Evolutionary conservation across 2,329 filamentous ascomycete species (phyloP).

Genomic region (Aureobasidium namibiae): DNA sequence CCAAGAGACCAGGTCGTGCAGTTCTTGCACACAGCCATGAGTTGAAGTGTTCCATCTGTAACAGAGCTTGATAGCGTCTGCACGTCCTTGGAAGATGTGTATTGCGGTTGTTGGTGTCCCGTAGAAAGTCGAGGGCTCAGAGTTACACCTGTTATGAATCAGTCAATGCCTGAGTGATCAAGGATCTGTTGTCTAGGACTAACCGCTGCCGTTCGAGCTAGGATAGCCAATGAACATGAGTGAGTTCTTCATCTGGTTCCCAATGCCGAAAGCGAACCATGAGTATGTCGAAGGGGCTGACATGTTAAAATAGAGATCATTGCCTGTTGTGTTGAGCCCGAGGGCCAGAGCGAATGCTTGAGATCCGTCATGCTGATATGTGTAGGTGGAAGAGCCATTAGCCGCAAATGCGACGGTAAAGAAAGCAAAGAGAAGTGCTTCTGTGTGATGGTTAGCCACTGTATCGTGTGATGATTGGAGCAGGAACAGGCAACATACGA

Average conservation of each 20-base stretch:
- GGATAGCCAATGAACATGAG: constrained; percentile 40
- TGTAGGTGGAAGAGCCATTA: not conserved
- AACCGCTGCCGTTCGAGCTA: constrained; percentile 20
- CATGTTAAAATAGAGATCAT: constrained; percentile 25
- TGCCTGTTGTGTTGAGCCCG: not conserved
- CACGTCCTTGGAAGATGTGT: constrained; percentile 23
- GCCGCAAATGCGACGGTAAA: not conserved
- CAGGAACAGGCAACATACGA: not conserved
- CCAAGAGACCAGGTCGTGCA: constrained; percentile 30
- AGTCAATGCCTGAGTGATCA: not conserved
- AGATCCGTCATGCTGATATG: not conserved
- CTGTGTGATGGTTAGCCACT: not conserved
- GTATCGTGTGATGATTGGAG: not conserved
- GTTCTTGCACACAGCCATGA: constrained; percentile 31
- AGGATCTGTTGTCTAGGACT: constrained; percentile 19
- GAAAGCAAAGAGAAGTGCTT: not conserved
- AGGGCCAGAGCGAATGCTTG: not conserved
- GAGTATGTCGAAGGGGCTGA: constrained; percentile 28
- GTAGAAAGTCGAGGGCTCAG: constrained; percentile 29
- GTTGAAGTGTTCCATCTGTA: constrained; percentile 19
- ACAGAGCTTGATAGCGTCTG: constrained; percentile 22
- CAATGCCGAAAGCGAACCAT: constrained; percentile 39
- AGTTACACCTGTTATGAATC: constrained; percentile 25
- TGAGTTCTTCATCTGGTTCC: constrained; percentile 33
- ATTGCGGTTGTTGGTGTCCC: constrained; percentile 29